Evolutionary conservation across 202 grass and related monocot species (phyloP).

Genomic region (Brachypodium distachyon): DNA sequence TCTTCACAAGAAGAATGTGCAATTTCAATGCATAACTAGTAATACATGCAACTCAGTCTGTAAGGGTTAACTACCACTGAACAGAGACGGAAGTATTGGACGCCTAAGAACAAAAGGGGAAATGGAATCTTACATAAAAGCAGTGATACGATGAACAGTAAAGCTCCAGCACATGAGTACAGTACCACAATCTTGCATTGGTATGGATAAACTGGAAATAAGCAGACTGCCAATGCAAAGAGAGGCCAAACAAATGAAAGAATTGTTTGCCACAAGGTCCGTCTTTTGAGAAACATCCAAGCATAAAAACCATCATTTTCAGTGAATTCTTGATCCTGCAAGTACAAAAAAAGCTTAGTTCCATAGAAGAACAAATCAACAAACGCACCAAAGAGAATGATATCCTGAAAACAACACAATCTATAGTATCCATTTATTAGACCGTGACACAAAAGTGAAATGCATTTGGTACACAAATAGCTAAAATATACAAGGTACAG

Average conservation of each 20-base stretch:
- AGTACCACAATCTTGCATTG: conserved; percentile 99
- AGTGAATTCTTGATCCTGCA: conserved; percentile 85
- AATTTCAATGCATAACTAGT: neutral
- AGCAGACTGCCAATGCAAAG: conserved; percentile 87
- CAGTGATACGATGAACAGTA: conserved; percentile 79
- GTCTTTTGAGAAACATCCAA: conserved; percentile 97
- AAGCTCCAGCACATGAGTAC: conserved; percentile 86
- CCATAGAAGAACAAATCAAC: conserved; percentile 8
- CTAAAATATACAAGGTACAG: neutral
- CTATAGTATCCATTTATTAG: neutral
- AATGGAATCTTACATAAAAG: conserved; percentile 59
- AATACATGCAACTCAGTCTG: neutral
- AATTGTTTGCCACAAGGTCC: conserved; percentile 92
- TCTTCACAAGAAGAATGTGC: neutral
- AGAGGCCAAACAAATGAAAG: conserved; percentile 98
- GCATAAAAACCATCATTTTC: conserved; percentile 97
- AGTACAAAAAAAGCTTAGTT: conserved; percentile 28
- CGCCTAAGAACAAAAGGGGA: neutral
- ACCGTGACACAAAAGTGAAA: neutral
- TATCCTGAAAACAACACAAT: neutral
- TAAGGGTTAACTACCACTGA: neutral
- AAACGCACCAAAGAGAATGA: neutral
- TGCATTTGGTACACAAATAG: neutral
- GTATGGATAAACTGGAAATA: conserved; percentile 99
- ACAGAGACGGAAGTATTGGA: neutral